Percentiles rank a stretch among this genome's conserved stretches.
Evolutionary conservation across 495 filamentous ascomycete species (phyloP).

Genomic region (Viridothelium virens): DNA sequence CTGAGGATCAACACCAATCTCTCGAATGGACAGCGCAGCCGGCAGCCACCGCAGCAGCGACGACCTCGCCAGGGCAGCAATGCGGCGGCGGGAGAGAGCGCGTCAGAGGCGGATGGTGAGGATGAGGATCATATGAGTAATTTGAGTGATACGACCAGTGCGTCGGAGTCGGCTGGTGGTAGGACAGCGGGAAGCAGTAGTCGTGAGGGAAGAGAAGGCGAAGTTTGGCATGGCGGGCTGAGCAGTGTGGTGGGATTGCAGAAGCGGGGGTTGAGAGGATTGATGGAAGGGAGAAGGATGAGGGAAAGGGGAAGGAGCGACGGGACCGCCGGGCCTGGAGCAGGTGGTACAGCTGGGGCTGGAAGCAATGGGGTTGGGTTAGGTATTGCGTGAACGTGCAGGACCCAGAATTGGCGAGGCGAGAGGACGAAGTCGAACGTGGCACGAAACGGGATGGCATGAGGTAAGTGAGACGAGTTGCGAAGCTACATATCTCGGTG

Average conservation of each 20-base stretch:
- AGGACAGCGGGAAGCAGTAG: constrained; percentile 17
- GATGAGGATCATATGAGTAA: constrained; percentile 22
- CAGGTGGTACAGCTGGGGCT: neutral
- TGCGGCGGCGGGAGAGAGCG: constrained; percentile 16
- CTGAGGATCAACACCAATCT: constrained; percentile 37
- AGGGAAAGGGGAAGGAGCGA: constrained; percentile 54
- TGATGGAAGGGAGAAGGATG: constrained; percentile 92
- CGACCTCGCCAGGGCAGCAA: constrained; percentile 14
- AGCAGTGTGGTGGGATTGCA: constrained; percentile 94
- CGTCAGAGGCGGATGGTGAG: constrained; percentile 26
- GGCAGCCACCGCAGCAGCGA: constrained; percentile 17
- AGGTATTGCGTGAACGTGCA: constrained; percentile 21
- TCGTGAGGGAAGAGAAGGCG: constrained; percentile 28
- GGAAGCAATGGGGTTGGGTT: constrained; percentile 18
- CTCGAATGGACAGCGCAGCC: constrained; percentile 18
- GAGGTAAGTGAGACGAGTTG: no score
- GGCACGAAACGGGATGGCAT: no score
- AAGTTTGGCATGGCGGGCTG: constrained; percentile 75
- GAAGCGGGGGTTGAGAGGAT: constrained; percentile 80
- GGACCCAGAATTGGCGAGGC: no score
- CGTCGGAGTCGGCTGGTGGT: constrained; percentile 24
- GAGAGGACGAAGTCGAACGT: no score
- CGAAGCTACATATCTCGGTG: neutral
- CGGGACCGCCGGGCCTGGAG: constrained; percentile 23
- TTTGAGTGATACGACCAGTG: constrained; percentile 19